These are phyloP conservation scores for Claviceps spartinae DNA, from an alignment of 2,329 filamentous ascomycete genomes.

Conservation along the genomic window DNA sequence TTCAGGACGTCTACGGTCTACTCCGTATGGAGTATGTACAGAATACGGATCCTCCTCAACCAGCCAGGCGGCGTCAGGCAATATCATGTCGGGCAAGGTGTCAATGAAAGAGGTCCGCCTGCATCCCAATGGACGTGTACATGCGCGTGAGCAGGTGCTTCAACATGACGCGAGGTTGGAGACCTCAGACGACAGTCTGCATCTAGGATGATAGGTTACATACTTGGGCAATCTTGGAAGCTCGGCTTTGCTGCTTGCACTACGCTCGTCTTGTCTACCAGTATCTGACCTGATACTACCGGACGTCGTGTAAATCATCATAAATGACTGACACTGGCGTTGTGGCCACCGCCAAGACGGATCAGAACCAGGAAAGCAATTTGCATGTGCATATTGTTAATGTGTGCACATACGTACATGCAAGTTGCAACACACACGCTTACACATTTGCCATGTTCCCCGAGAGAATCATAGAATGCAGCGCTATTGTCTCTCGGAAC, in stretches of 20 bases:
- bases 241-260: background rate
- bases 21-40: too few relatives aligned
- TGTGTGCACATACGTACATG: background rate
- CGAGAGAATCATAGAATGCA: background rate
- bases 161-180: background rate
- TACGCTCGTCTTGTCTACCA: background rate
- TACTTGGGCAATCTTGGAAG: background rate
- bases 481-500: conserved; percentile 13
- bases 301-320: background rate
- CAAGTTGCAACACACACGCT: background rate
- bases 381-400: background rate
- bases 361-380: background rate
- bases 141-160: background rate
- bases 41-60: background rate
- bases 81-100: background rate
- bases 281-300: background rate
- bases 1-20: background rate
- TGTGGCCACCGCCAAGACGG: background rate
- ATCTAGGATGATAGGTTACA: background rate
- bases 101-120: background rate
- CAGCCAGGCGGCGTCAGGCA: conserved; percentile 2
- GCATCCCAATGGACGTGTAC: background rate
- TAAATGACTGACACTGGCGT: background rate
- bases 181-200: background rate
- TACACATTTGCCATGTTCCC: background rate